Base-by-base conservation (phyloP, 2,329 filamentous ascomycete genomes). In the Beauveria sp. region DNA sequence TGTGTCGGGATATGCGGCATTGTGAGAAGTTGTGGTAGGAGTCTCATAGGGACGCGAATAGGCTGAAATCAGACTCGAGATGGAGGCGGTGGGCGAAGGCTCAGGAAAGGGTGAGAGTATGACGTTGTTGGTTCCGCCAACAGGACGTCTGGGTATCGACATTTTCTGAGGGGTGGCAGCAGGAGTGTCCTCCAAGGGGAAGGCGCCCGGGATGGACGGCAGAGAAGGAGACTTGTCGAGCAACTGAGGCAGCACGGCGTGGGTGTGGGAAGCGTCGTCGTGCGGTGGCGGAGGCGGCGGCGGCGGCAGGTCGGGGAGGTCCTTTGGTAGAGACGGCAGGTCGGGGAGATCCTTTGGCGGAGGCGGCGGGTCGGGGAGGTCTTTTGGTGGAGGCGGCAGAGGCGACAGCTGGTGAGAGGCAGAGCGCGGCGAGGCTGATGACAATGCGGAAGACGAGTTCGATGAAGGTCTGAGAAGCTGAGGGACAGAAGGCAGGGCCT, bases 61-160 rank as follows among this genome's bases (percentile, higher is more conserved):
- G 22, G 82, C 81, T 12, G 80, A 84, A 41, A 85, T 66, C 12
- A 85, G 71, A 67, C 81, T 84, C 16, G 77, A 81, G 56, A 84
- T 71, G 10, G 82, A 84, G 26, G 76, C 76, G 2, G 74, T 73
- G 3, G 80, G 77, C 47, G 79, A 79, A 40, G 69, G 70, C 51
- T 68, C 64, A 5, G 65, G 63, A 40, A 64, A 64, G 43, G 61
- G 61, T 60, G 60, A 55, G 55, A 64, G 55, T 63, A 68, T 40
- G 50, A 63, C 18, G 60, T 64, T 57, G 61, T 60, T 64, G 61
- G 57, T 64, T 34, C 59, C 66, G 62, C 66, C 66, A 28, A 70
- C 59, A 67, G 56, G 67, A 65, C 58, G 55, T 55, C 61, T 54
- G 63, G 67, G 55, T 69, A 66, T 56, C 56, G 61, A 26, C 55